These are phyloP conservation scores for Eutypa lata DNA, from an alignment of 2,329 filamentous ascomycete species.

Conservation along the genomic window DNA sequence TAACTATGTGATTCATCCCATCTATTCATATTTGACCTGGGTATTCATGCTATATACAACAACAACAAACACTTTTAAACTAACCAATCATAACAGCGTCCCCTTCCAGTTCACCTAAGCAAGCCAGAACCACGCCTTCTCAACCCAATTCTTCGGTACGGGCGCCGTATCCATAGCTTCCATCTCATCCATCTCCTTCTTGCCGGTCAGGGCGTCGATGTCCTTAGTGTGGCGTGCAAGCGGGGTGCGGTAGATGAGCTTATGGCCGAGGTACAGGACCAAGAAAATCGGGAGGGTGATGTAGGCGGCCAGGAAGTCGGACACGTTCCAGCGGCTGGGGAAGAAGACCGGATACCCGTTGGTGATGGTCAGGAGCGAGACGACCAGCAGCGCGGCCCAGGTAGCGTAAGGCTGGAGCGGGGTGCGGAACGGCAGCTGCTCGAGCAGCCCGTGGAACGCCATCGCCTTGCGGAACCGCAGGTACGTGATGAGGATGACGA, in stretches of 20 bases:
- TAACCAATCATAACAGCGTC: too few relatives aligned
- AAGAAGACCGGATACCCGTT: slow-evolving; percentile 77
- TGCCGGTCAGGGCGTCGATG: slow-evolving; percentile 56
- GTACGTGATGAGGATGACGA: slow-evolving; percentile 56
- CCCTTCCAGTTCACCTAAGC: too few relatives aligned
- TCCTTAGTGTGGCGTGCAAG: slow-evolving; percentile 41
- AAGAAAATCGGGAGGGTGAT: slow-evolving; percentile 62
- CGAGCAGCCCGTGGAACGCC: slow-evolving; percentile 46
- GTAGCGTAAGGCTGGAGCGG: slow-evolving; percentile 61
- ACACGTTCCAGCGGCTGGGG: slow-evolving; percentile 58
- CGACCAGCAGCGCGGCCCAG: slow-evolving; percentile 54
- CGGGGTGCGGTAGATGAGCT: slow-evolving; percentile 45
- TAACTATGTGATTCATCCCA: too few relatives aligned
- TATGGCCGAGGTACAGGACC: slow-evolving; percentile 59
- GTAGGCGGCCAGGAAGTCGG: slow-evolving; percentile 63
- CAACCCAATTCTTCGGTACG: slow-evolving; percentile 46
- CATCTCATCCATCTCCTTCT: slow-evolving; percentile 60
- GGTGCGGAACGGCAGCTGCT: slow-evolving; percentile 50
- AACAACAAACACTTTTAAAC: too few relatives aligned
- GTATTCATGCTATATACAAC: too few relatives aligned
- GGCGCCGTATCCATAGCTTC: slow-evolving; percentile 45
- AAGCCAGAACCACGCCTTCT: slow-evolving; percentile 57
- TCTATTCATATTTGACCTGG: too few relatives aligned
- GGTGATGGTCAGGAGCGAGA: slow-evolving; percentile 63
- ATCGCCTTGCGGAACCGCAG: slow-evolving; percentile 59